Evolutionary conservation across 2,329 filamentous ascomycete species (phyloP).

Genomic region (Graphilbum fragrans): DNA sequence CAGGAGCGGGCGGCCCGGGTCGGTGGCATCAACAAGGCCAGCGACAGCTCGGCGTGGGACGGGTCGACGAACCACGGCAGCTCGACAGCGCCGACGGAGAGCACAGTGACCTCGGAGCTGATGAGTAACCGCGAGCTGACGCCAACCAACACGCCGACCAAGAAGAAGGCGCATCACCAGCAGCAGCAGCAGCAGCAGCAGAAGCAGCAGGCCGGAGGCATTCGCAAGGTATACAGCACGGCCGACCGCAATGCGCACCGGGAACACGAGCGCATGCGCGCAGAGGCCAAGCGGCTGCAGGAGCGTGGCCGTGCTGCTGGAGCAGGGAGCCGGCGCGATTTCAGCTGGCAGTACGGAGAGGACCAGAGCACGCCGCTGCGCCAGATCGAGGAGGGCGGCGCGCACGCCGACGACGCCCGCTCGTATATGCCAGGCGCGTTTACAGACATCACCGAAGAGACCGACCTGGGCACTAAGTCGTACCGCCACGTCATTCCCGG

Average conservation of each 20-base stretch:
- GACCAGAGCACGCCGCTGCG: conserved; percentile 14
- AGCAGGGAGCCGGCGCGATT: conserved; percentile 28
- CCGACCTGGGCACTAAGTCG: conserved; percentile 44
- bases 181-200: neutral
- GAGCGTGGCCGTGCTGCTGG: conserved; percentile 29
- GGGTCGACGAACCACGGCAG: conserved; percentile 56
- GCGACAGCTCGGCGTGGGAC: conserved; percentile 71
- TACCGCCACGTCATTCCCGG: conserved; percentile 45
- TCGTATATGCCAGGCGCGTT: conserved; percentile 24
- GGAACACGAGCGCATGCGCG: conserved; percentile 41
- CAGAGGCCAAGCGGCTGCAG: conserved; percentile 42
- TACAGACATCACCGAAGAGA: conserved; percentile 16
- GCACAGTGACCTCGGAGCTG: conserved; percentile 47
- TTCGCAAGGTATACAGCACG: conserved; percentile 50
- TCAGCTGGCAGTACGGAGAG: conserved; percentile 38
- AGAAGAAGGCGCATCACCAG: conserved; percentile 16
- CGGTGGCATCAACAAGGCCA: conserved; percentile 74
- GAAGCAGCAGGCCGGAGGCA: conserved; percentile 25
- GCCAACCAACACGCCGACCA: conserved; percentile 40
- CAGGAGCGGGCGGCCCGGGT: conserved; percentile 78
- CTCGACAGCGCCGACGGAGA: conserved; percentile 23
- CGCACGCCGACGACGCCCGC: conserved; percentile 14
- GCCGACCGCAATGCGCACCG: conserved; percentile 40
- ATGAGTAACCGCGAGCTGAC: conserved; percentile 45
- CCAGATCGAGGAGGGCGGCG: conserved; percentile 19